Base-by-base conservation (phyloP, 2,329 filamentous ascomycete species). In the Neofusicoccum ribis region DNA sequence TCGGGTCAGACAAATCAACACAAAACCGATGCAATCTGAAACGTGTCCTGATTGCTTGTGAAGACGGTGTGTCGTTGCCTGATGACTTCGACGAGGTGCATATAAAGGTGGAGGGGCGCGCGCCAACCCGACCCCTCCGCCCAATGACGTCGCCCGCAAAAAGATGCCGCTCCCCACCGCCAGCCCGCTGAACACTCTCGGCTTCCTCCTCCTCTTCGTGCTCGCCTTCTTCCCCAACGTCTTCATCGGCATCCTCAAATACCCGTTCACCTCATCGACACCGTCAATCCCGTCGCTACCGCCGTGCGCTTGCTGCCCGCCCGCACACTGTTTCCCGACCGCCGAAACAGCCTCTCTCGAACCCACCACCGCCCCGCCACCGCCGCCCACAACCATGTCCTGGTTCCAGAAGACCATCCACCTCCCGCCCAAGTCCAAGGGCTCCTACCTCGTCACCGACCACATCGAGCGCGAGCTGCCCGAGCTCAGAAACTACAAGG, bases 401-500 rank as follows among this genome's bases (percentile, higher is more conserved):
- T 96, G 92, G 91, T 87, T 85, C 72, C 94, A 97, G 80, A 97
- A 95, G 78, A 86, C 89, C 59, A 88, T 98, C 80, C 87, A 88
- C 1, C 88, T 98, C 14, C 91, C 92, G 59, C 75, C 91, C 20
- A 86, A 87, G 74, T 86, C 88, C 50, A 89, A 93, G 67, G 95
- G 95, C 76, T 92, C 88, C 62, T 97, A 97, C 81, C 90, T 98
- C 66, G 85, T 98, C 72, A 97, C 94, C 59, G 88, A 93, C 76
- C 83, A 89, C 61, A 85, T 98, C 64, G 71, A 87, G 31, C 81
- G 83, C 58, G 82, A 88, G 66, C 81, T 98, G 0, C 93, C 94
- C 3, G 93, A 97, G 79, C 86, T 98, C 69, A 83, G 84, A 66
- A 77, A 86, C 69, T 97, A 96, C 85, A 94, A 94, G 77, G 87